Evolutionary conservation across 2,329 filamentous ascomycete species (phyloP), one percentile per base, ranked within the genome.

Genomic region (Diplodia sapinea): DNA sequence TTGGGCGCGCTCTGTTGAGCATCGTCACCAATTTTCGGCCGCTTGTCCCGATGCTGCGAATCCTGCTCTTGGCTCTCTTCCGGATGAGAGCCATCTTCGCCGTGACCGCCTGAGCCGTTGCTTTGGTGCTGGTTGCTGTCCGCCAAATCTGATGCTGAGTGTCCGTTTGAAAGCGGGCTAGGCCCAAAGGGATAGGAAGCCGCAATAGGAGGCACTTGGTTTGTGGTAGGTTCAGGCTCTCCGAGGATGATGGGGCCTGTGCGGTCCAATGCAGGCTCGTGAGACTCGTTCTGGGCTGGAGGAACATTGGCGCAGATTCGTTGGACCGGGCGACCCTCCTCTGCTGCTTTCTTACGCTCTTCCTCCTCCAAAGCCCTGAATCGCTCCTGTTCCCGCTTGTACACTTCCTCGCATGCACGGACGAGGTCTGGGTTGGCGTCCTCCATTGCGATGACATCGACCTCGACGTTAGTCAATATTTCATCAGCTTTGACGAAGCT

Each of bases 401-500:
- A 94, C 3, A 97, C 86, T 56, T 87, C 89, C 71, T 97, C 93
- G 82, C 93, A 97, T 73, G 95, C 90, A 1, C 82, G 79, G 50
- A 90, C 83, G 40, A 91, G 82, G 12, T 82, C 83, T 15, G 91
- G 87, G 70, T 91, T 82, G 8, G 79, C 85, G 51, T 84, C 83
- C 74, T 93, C 90, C 67, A 97, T 89, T 56, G 87, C 88, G 52
- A 88, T 88, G 70, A 98, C 90, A 79, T 98, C 94, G 40, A 98
- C 94, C 76, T 97, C 93, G 2, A 97, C 94, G 74, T 98, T 98
- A 26, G 93, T 89, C 43, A 94, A 83, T 73, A 99, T 88, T 80
- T 99, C 95, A 69, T 96, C 96, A 0, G 93, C 94, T 77, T 94
- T 95, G 65, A 97, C 82, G 1, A 90, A 88, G 50, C 93, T 86